Percentiles rank a stretch among this genome's conserved stretches.
Evolutionary conservation across 1,139 yeast genomes (phyloP).

Genomic region (Zygoascus meyerae): DNA sequence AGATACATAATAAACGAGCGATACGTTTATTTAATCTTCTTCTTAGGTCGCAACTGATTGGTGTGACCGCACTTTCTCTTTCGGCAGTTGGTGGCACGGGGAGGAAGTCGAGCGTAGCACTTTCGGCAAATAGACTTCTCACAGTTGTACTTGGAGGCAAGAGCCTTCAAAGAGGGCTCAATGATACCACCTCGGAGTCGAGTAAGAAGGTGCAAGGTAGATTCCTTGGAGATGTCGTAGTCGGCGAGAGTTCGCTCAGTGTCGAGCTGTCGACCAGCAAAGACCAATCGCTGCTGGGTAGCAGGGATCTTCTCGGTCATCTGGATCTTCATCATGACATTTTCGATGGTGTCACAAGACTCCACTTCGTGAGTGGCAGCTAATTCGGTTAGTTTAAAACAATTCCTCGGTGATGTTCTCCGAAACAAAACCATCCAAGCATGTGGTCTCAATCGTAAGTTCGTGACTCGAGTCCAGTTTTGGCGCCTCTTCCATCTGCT

Average conservation of each 20-base stretch:
- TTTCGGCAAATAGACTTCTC: conserved; percentile 98
- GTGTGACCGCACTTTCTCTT: conserved; percentile 99
- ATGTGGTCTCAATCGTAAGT: no score
- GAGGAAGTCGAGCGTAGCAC: conserved; percentile 99
- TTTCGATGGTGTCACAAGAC: conserved; percentile 91
- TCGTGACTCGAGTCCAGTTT: no score
- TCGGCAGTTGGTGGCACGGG: conserved; percentile 99
- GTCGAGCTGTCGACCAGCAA: conserved; percentile 92
- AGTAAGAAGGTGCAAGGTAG: conserved; percentile 79
- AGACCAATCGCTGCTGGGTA: conserved; percentile 89
- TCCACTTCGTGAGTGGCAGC: conserved; percentile 76
- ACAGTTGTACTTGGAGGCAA: conserved; percentile 99
- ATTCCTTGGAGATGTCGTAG: conserved; percentile 94
- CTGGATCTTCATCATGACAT: conserved; percentile 88
- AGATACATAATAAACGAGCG: conserved; percentile 4
- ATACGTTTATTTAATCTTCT: conserved; percentile 49
- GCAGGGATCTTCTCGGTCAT: conserved; percentile 96
- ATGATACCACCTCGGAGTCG: conserved; percentile 95
- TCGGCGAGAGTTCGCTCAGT: conserved; percentile 90
- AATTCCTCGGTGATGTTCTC: no score
- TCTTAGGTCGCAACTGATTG: conserved; percentile 99
- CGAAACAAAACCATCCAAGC: no score
- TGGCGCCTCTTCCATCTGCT: no score
- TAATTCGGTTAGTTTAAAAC: conserved; percentile 1
- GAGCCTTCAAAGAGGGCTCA: conserved; percentile 98